These are phyloP conservation scores for Podaxis sp. DNA, from an alignment of 768 basidiomycete species.

Conservation along the genomic window DNA sequence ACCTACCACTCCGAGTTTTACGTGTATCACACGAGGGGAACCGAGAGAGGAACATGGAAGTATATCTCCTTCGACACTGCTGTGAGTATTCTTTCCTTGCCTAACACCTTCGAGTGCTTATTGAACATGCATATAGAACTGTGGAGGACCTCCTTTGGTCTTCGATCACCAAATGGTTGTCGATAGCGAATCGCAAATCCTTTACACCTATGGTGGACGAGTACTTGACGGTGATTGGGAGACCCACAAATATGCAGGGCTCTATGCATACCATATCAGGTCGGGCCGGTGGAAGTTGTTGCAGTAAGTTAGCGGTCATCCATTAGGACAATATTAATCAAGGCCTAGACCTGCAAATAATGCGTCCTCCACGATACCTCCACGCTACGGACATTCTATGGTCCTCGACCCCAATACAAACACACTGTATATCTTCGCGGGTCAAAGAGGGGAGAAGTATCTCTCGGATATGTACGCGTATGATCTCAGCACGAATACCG, in stretches of 20 bases:
- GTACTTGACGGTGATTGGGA: slow-evolving; percentile 68
- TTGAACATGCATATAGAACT: slow-evolving; percentile 36
- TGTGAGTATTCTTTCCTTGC: slow-evolving; percentile 37
- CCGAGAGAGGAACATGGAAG: slow-evolving; percentile 70
- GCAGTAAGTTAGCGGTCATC: slow-evolving; percentile 45
- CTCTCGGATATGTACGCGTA: slow-evolving; percentile 78
- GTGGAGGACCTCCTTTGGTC: slow-evolving; percentile 70
- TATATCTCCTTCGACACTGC: slow-evolving; percentile 64
- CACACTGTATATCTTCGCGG: slow-evolving; percentile 72
- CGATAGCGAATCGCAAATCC: slow-evolving; percentile 65
- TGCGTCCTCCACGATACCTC: slow-evolving; percentile 46
- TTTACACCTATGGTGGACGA: slow-evolving; percentile 79
- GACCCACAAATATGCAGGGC: slow-evolving; percentile 59
- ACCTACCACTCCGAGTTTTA: slow-evolving; percentile 70
- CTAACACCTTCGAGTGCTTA: neutral
- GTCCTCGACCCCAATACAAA: slow-evolving; percentile 61
- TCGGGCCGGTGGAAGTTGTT: slow-evolving; percentile 66
- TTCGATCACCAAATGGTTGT: slow-evolving; percentile 84
- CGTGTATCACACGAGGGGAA: slow-evolving; percentile 66
- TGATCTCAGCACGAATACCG: slow-evolving; percentile 56
- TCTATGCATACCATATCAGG: slow-evolving; percentile 72
- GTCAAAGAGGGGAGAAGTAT: slow-evolving; percentile 65
- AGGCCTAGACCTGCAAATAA: slow-evolving; percentile 24
- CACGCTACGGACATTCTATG: slow-evolving; percentile 82
- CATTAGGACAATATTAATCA: slow-evolving; percentile 7